A percentile compares a stretch with the other conserved stretches of the same genome.
Conservation (phyloP, 331 rosid genomes). For the Ulmus americana region DNA sequence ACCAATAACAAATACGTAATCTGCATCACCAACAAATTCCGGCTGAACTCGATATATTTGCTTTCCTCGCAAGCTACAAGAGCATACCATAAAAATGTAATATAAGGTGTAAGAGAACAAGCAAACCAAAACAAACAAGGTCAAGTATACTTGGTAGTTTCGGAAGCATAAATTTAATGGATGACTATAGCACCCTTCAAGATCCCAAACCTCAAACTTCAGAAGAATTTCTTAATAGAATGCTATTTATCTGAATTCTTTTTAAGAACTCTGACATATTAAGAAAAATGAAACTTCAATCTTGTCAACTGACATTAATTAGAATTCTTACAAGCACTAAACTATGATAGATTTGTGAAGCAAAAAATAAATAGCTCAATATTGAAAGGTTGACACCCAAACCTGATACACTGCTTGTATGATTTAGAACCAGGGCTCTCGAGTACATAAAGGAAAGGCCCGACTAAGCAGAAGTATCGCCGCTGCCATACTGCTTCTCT, state of each 20-base stretch:
- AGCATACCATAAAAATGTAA: not conserved
- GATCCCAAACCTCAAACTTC: not conserved
- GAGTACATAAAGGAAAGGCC: conserved; percentile 81
- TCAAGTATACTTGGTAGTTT: no score
- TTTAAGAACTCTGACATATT: not conserved
- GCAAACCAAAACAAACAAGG: no score
- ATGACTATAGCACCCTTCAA: not conserved
- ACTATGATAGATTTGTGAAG: conserved; percentile 9
- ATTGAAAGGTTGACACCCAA: conserved; percentile 23
- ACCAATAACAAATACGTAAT: conserved; percentile 68
- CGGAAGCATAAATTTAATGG: not conserved
- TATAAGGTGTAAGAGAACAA: not conserved
- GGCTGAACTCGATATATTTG: conserved; percentile 67
- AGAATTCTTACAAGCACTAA: not conserved
- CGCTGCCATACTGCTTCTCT: conserved; percentile 95
- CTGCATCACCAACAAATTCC: conserved; percentile 65
- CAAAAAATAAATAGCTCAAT: conserved; percentile 13
- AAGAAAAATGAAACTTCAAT: not conserved
- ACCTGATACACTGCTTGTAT: conserved; percentile 83
- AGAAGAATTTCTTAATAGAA: not conserved
- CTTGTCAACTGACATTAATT: conserved; percentile 3
- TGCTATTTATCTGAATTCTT: not conserved
- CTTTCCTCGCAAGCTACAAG: conserved; percentile 77
- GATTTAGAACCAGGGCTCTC: conserved; percentile 79
- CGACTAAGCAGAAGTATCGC: conserved; percentile 75